Evolutionary conservation across 139 green algal species (phyloP), one percentile per base, ranked within the genome.

Genomic region (Spirogloea muscicola): DNA sequence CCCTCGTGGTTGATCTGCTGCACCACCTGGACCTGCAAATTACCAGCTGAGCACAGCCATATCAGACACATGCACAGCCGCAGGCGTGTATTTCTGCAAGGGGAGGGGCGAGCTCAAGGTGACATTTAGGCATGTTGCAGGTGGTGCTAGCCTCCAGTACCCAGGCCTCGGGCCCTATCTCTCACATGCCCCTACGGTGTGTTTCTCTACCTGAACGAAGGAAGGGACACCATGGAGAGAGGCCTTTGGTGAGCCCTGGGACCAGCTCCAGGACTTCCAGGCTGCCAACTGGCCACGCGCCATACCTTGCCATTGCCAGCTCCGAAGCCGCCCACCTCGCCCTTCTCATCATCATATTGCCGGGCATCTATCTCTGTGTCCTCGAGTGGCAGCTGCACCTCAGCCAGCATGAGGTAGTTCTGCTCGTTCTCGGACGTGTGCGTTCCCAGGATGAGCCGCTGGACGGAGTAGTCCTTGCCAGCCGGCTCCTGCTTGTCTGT

Each of bases 1-100:
- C 95, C 95, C 41, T 97, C 89, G 78, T 99, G 95, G 76, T 96
- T 97, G 68, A 99, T 98, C 71, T 96, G 91, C 82, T 98, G 93
- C 27, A 95, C 82, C 29, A 98, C 89, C 69, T 90, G 69, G 27
- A 93, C 87, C 68, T 76, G 65, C 10, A 10, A 36, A n/a, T n/a
- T 6, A 59, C 10, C 18, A 18, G 34, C 34, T 27, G 33, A 13
- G 46, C 21, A 55, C 21, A 21, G 21, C 21, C 13, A 16, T 31
- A 38, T n/a, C 31, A 38, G 10, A 64, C 10, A 41, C 10, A 29
- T 10, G 31, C 29, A 64, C 29, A 64, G 5, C 27, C 39, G 25
- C 3, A 33, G 39, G 33, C 9, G 27, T 71, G 62, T 39, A 27
- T 7, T 31, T 16, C n/a, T 63, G 25, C 13, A 0, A 18, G n/a